Evolutionary conservation across 345 rosid species (phyloP).

Genomic region (Pistacia integerrima): DNA sequence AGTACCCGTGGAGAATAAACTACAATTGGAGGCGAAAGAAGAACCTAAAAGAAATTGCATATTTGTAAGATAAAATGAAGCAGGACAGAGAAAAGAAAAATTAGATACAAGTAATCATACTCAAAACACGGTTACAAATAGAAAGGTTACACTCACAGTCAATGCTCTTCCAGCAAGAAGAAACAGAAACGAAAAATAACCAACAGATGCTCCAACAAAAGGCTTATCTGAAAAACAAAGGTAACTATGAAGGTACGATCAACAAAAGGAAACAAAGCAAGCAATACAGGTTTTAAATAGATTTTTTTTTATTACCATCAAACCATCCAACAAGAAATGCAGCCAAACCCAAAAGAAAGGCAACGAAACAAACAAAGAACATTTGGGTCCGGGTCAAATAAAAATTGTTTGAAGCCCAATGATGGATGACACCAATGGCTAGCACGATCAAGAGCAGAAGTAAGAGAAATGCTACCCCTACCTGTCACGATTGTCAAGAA

Average conservation of each 20-base stretch:
- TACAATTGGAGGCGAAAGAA: constrained; percentile 98
- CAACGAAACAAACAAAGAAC: constrained; percentile 86
- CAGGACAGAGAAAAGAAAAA: constrained; percentile 14
- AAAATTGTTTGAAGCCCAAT: constrained; percentile 99
- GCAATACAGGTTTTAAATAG: constrained; percentile 9
- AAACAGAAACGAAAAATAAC: constrained; percentile 90
- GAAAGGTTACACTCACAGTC: constrained; percentile 59
- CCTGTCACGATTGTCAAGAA: constrained; percentile 50
- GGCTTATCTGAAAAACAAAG: constrained; percentile 65
- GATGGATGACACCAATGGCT: constrained; percentile 91
- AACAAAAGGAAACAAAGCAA: constrained; percentile 16
- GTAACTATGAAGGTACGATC: constrained; percentile 12
- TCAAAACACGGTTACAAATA: constrained; percentile 10
- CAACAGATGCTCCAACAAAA: constrained; percentile 99
- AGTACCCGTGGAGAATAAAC: constrained; percentile 98
- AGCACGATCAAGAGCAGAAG: constrained; percentile 87
- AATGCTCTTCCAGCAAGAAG: constrained; percentile 97
- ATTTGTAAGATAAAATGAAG: constrained; percentile 4
- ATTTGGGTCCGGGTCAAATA: constrained; percentile 91
- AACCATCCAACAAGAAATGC: constrained; percentile 95
- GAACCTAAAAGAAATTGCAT: constrained; percentile 59
- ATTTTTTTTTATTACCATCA: constrained; percentile 53
- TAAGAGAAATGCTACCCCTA: constrained; percentile 88
- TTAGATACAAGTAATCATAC: not conserved
- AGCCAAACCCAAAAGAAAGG: constrained; percentile 94